Evolutionary conservation across 2,329 filamentous ascomycete species (phyloP).

Genomic region (Arachnopeziza araneosa): DNA sequence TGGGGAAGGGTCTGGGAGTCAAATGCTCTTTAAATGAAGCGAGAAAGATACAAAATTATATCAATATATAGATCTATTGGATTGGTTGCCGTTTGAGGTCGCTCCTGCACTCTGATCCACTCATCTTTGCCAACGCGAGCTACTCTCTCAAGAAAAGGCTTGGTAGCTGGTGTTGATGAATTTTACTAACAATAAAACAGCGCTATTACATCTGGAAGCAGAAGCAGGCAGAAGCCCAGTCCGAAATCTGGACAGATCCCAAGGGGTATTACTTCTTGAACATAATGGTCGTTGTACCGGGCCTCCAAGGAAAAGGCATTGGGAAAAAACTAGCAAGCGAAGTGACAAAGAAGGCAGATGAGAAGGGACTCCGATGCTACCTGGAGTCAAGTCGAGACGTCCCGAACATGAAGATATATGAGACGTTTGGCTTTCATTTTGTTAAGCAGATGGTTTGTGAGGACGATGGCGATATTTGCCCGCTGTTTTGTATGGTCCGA

Average conservation of each 20-base stretch:
- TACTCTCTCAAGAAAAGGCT: background rate
- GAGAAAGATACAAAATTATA: too few species aligned
- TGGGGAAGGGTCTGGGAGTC: too few species aligned
- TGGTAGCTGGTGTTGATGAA: background rate
- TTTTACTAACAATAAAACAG: conserved; percentile 22
- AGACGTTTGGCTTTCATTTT: conserved; percentile 61
- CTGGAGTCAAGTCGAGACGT: conserved; percentile 63
- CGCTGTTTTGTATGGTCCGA: conserved; percentile 45
- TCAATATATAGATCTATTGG: too few species aligned
- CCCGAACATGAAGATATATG: conserved; percentile 67
- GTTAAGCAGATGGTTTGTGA: conserved; percentile 61
- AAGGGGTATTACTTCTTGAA: conserved; percentile 73
- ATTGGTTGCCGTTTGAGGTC: too few species aligned
- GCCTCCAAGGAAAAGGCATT: conserved; percentile 60
- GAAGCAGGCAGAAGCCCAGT: conserved; percentile 56
- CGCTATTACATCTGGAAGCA: conserved; percentile 71
- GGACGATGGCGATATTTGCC: conserved; percentile 52
- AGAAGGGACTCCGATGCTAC: conserved; percentile 60
- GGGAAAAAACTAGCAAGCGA: conserved; percentile 58
- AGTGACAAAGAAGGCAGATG: conserved; percentile 58
- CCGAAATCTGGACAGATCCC: conserved; percentile 57
- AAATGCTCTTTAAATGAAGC: too few species aligned
- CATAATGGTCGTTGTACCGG: conserved; percentile 63
- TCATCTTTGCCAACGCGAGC: background rate
- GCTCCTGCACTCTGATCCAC: too few species aligned